Evolutionary conservation across 2,329 filamentous ascomycete species (phyloP).

Genomic region (Albophoma yamanashiensis): DNA sequence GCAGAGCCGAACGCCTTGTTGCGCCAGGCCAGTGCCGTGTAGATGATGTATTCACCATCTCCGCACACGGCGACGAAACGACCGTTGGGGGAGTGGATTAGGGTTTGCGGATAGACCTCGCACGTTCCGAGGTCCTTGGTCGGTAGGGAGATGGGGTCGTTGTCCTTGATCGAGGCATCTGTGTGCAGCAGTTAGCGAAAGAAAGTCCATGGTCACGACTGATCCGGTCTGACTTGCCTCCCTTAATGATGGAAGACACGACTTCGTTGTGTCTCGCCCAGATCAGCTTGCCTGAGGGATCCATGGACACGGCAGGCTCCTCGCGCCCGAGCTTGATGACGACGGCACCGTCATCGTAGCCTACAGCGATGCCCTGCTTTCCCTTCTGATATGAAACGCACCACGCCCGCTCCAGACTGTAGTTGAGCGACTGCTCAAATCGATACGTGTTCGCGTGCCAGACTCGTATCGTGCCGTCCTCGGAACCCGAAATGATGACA

Average conservation of each 20-base stretch:
- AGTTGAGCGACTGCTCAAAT: slow-evolving; percentile 90
- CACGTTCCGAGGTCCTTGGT: slow-evolving; percentile 94
- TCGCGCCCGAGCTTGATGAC: slow-evolving; percentile 97
- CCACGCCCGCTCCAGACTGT: slow-evolving; percentile 93
- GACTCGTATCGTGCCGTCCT: slow-evolving; percentile 94
- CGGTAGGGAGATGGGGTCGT: slow-evolving; percentile 71
- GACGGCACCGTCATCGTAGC: slow-evolving; percentile 95
- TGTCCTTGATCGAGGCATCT: slow-evolving; percentile 80
- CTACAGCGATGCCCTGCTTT: slow-evolving; percentile 87
- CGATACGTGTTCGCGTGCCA: slow-evolving; percentile 98
- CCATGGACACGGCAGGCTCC: slow-evolving; percentile 97
- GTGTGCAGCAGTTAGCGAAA: slow-evolving; percentile 21
- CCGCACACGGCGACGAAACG: slow-evolving; percentile 74
- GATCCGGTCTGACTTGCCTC: slow-evolving; percentile 34
- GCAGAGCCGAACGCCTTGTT: slow-evolving; percentile 97
- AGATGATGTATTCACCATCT: slow-evolving; percentile 98
- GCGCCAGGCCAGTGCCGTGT: slow-evolving; percentile 89
- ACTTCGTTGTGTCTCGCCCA: slow-evolving; percentile 96
- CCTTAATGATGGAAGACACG: slow-evolving; percentile 88
- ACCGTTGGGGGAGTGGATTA: slow-evolving; percentile 92
- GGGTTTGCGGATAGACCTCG: slow-evolving; percentile 90
- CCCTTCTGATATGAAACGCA: slow-evolving; percentile 94
- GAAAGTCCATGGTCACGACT: no score
- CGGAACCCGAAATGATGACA: slow-evolving; percentile 94
- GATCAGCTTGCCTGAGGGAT: slow-evolving; percentile 87